A percentile compares a stretch with the other conserved stretches of the same genome.
Evolutionary conservation across 139 green algal genomes (phyloP).

Genomic region (Coelastrella sp.): DNA sequence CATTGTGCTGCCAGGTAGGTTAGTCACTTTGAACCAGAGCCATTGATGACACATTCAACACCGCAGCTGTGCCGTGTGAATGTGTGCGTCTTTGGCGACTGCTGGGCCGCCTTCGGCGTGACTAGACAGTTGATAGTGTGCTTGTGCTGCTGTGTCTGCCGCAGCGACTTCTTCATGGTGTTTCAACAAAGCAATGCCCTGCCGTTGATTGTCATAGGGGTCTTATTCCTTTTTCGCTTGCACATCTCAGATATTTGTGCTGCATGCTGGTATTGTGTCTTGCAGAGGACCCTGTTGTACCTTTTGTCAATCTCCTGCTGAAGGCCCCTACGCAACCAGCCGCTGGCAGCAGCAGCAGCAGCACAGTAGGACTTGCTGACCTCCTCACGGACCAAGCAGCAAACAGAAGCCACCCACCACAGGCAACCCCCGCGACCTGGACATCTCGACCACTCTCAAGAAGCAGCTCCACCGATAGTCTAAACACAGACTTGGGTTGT

Average conservation of each 20-base stretch:
- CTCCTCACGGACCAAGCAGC: background rate
- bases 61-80: too few relatives aligned
- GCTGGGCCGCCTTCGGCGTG: too few relatives aligned
- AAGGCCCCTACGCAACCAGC: constrained; percentile 13
- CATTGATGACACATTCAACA: too few relatives aligned
- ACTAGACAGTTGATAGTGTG: too few relatives aligned
- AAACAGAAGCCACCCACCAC: background rate
- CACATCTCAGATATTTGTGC: too few relatives aligned
- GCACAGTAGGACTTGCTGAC: background rate
- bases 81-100: too few relatives aligned
- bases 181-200: too few relatives aligned
- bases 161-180: too few relatives aligned
- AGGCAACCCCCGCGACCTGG: background rate
- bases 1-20: constrained; percentile 42
- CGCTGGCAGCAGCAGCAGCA: constrained; percentile 6
- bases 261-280: too few relatives aligned
- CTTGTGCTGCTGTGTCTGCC: too few relatives aligned
- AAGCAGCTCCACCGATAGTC: constrained; percentile 17
- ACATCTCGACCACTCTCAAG: background rate
- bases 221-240: too few relatives aligned
- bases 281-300: constrained; percentile 51
- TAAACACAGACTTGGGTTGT: background rate
- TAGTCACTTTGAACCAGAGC: background rate
- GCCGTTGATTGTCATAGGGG: too few relatives aligned
- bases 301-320: constrained; percentile 45